Evolutionary conservation across 2,329 filamentous ascomycete species (phyloP).

Genomic region (Penicillium sp.): DNA sequence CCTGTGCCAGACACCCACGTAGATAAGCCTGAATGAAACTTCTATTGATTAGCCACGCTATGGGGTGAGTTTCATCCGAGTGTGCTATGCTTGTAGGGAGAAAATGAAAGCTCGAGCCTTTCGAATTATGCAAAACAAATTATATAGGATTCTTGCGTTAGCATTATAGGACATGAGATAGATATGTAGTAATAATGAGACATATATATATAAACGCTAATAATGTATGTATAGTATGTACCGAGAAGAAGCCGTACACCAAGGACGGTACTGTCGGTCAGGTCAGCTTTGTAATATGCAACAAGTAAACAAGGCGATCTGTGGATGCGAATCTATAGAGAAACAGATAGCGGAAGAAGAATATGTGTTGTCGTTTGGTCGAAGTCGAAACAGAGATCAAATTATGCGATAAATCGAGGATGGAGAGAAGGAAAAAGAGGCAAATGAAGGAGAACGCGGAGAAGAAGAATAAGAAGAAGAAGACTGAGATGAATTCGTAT

Average conservation of each 20-base stretch:
- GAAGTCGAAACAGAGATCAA: background rate
- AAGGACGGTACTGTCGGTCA: background rate
- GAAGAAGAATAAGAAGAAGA: conserved; percentile 8
- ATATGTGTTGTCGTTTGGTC: background rate
- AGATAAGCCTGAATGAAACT: background rate
- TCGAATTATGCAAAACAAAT: background rate
- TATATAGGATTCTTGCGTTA: background rate
- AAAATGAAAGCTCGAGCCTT: background rate
- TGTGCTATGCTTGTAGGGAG: background rate
- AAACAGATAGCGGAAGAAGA: background rate
- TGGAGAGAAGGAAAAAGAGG: background rate
- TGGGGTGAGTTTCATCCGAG: background rate
- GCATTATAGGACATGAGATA: background rate
- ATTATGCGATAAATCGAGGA: background rate
- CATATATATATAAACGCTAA: background rate
- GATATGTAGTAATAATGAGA: background rate
- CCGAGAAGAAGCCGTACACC: background rate
- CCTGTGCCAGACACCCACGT: background rate
- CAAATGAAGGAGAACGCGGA: background rate
- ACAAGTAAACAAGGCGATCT: background rate
- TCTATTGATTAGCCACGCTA: background rate
- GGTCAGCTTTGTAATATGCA: background rate
- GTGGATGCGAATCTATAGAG: background rate
- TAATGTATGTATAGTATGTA: background rate
- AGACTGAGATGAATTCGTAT: conserved; percentile 5